These are phyloP conservation scores for Deuterostichococcus epilithicus DNA, from an alignment of 139 green algal species.

Conservation along the genomic window DNA sequence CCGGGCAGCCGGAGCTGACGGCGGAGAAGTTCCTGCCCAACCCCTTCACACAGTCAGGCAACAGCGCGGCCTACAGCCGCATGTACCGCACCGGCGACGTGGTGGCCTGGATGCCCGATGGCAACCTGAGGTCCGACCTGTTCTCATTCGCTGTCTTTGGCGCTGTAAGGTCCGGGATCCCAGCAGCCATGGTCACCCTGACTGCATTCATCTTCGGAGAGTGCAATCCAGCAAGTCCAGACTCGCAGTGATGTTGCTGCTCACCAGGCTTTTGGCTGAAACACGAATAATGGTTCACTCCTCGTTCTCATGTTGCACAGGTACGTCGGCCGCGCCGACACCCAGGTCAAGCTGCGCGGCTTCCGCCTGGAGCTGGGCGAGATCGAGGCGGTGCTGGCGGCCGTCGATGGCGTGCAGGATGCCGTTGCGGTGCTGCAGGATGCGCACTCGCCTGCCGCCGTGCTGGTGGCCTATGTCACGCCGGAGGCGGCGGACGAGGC, in stretches of 20 bases:
- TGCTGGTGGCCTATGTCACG: not conserved
- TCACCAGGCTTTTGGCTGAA: not conserved
- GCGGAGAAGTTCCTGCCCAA: slow-evolving; percentile 34
- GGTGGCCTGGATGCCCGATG: slow-evolving; percentile 26
- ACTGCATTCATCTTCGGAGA: no score
- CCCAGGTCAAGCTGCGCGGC: slow-evolving; percentile 47
- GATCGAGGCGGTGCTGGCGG: slow-evolving; percentile 27
- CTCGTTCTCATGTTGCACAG: not conserved
- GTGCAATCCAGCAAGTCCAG: no score
- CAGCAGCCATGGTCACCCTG: no score
- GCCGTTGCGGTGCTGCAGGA: not conserved
- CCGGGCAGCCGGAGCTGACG: slow-evolving; percentile 26
- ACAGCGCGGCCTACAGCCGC: slow-evolving; percentile 8
- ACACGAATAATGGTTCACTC: not conserved
- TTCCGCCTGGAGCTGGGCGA: slow-evolving; percentile 49
- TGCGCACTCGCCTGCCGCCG: not conserved
- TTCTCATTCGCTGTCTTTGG: not conserved
- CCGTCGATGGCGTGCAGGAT: not conserved
- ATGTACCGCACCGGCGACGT: slow-evolving; percentile 41
- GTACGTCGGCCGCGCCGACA: slow-evolving; percentile 37
- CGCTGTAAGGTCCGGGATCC: no score
- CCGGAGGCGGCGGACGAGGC: not conserved
- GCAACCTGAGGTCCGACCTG: slow-evolving; percentile 10
- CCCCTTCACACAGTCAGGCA: slow-evolving; percentile 28
- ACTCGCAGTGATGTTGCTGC: no score